Base-by-base conservation (phyloP, 2,329 filamentous ascomycete genomes). In the Neonectria ditissima region DNA sequence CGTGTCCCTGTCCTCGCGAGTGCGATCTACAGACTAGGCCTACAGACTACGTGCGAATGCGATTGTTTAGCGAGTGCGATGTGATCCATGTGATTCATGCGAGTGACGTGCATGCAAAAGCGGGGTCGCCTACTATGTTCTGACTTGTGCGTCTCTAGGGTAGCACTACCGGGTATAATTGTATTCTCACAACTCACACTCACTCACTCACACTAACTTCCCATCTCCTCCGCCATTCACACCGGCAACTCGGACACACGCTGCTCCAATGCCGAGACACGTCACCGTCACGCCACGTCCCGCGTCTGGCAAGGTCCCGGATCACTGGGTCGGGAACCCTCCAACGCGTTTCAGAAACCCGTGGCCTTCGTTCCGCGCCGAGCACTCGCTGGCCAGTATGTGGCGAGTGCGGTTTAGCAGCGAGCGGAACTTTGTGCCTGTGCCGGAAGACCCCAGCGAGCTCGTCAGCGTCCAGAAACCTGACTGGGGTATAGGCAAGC, bases 401-500 rank as follows among this genome's bases (percentile, higher is more conserved):
- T 53, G 34, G 56, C 47, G 48, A 10, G 48, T 59, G 20, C 48
- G 56, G n/a, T 59, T 59, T 16, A 18, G 47, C 13, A n/a, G 18
- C 14, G 56, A 53, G 5, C 44, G 56, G 18, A 52, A 53, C 20
- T 59, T 59, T 11, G 56, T 59, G 13, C 56, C 56, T 1, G 56
- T 59, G 2, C 56, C 56, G 2, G 47, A 59, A 37, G 56, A 59
- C 18, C 6, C 20, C 14, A 59, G 56, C 39, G 56, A 59, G 56
- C 56, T 59, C 16, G 56, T 59, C 18, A 20, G 2, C 14, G 37
- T 53, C 39, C 56, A 53, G 39, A 53, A 7, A 4, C 56, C 56
- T 14, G 48, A 50, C 16, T 53, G 48, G 41, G 86, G 84, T 3
- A 75, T 75, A 6, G 68, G 76, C 5, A 82, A 84, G 22, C 84